Evolutionary conservation across 1,139 yeast genomes (phyloP).

Genomic region (Hemisphaericaspora xylanilytica): DNA sequence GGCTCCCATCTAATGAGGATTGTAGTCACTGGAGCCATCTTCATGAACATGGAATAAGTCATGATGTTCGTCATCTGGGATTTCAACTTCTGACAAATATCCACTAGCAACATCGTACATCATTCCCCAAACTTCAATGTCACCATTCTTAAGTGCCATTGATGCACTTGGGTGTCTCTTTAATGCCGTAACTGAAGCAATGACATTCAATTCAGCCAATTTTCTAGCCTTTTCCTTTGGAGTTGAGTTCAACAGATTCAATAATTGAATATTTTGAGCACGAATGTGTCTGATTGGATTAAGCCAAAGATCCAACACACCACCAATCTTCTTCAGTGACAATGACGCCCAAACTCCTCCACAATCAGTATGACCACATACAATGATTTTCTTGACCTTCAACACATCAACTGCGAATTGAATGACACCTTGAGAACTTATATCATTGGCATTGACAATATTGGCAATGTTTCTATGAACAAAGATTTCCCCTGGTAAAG

Average conservation of each 20-base stretch:
- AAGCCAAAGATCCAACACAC: conserved; percentile 76
- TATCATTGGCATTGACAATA: conserved; percentile 68
- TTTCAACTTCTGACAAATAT: conserved; percentile 51
- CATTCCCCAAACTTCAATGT: conserved; percentile 85
- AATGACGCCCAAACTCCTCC: conserved; percentile 94
- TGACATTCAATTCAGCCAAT: conserved; percentile 78
- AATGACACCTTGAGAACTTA: conserved; percentile 75
- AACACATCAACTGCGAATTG: conserved; percentile 90
- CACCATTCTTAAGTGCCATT: conserved; percentile 65
- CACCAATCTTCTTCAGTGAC: conserved; percentile 65
- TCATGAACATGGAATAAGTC: conserved; percentile 52
- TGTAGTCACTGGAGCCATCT: conserved; percentile 30
- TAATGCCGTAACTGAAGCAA: conserved; percentile 54
- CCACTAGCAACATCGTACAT: conserved; percentile 87
- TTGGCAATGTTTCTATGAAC: conserved; percentile 94
- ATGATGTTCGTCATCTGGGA: conserved; percentile 52
- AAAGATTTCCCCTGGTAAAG: conserved; percentile 89
- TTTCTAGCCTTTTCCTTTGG: conserved; percentile 60
- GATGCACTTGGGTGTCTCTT: conserved; percentile 74
- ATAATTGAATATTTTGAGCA: conserved; percentile 52
- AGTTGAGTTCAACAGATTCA: conserved; percentile 40
- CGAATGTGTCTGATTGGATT: conserved; percentile 70
- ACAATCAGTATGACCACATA: conserved; percentile 98
- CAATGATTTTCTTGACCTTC: conserved; percentile 77
- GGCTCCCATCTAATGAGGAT: conserved; percentile 15